Percentiles rank a stretch among this genome's conserved stretches.
These are phyloP conservation scores for Massarina eburnea DNA, from an alignment of 2,329 filamentous ascomycete species.

Conservation along the genomic window DNA sequence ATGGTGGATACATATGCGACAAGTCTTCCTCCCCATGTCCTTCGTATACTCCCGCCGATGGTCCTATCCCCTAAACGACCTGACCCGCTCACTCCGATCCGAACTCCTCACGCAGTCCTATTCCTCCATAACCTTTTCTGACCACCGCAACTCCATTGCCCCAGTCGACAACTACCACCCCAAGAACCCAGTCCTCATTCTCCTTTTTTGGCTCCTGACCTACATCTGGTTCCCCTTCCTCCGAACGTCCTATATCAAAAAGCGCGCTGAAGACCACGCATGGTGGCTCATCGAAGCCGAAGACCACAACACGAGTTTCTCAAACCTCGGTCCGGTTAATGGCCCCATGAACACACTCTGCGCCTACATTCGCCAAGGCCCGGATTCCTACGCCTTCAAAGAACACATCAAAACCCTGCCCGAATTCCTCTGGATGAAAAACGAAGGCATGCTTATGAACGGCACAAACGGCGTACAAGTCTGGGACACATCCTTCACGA, in stretches of 20 bases:
- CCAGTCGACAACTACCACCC: constrained; percentile 87
- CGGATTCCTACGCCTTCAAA: constrained; percentile 68
- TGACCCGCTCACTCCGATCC: constrained; percentile 71
- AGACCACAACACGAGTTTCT: constrained; percentile 87
- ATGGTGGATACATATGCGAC: constrained; percentile 99
- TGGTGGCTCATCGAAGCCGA: constrained; percentile 87
- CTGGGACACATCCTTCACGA: constrained; percentile 92
- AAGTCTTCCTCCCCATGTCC: constrained; percentile 91
- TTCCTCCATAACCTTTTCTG: constrained; percentile 73
- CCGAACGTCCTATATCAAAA: constrained; percentile 64
- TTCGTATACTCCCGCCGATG: constrained; percentile 85
- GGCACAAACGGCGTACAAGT: constrained; percentile 98
- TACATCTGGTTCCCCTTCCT: constrained; percentile 81
- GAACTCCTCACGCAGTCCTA: constrained; percentile 83
- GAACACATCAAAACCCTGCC: constrained; percentile 78
- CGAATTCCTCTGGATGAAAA: constrained; percentile 89
- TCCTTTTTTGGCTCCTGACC: constrained; percentile 75
- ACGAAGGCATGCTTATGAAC: constrained; percentile 90
- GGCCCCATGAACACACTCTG: constrained; percentile 85
- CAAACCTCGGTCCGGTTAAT: constrained; percentile 85
- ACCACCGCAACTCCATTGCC: constrained; percentile 80
- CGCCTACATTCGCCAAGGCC: constrained; percentile 83
- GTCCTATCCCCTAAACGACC: constrained; percentile 71
- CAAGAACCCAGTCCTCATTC: constrained; percentile 80
- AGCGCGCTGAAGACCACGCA: constrained; percentile 75